Percentiles rank a stretch among this genome's conserved stretches.
Conservation (phyloP, 768 basidiomycete species). For the Tulasnella sp. region DNA sequence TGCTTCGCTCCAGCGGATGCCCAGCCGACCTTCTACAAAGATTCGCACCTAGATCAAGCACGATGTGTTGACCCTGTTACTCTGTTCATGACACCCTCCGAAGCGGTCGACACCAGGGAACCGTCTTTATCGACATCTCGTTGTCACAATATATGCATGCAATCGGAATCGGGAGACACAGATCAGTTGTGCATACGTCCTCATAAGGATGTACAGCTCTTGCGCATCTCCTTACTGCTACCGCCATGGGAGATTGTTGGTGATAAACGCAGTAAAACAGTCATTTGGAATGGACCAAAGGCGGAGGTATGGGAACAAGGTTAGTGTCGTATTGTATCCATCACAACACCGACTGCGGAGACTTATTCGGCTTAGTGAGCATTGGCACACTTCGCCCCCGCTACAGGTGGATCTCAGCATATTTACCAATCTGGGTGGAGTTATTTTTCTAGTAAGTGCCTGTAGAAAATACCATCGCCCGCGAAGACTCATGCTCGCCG, state of each 20-base stretch:
- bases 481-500: background rate
- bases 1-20: slow-evolving; percentile 21
- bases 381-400: slow-evolving; percentile 42
- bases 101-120: slow-evolving; percentile 2
- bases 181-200: slow-evolving; percentile 45
- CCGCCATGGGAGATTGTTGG: slow-evolving; percentile 9
- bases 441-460: slow-evolving; percentile 48
- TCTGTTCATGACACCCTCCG: slow-evolving; percentile 33
- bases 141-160: slow-evolving; percentile 23
- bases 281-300: slow-evolving; percentile 65
- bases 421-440: slow-evolving; percentile 31
- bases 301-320: slow-evolving; percentile 59
- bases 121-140: slow-evolving; percentile 20
- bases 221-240: slow-evolving; percentile 42
- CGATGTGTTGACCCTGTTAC: slow-evolving; percentile 51
- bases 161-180: slow-evolving; percentile 19
- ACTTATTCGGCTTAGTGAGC: slow-evolving; percentile 33
- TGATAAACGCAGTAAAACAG: slow-evolving; percentile 24
- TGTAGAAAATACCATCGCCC: background rate
- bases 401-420: slow-evolving; percentile 28
- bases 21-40: slow-evolving; percentile 14
- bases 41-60: slow-evolving; percentile 20
- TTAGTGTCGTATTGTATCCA: slow-evolving; percentile 24
- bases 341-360: background rate
- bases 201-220: slow-evolving; percentile 37